Percentiles rank a stretch among this genome's conserved stretches.
phyloP scores from a whole-genome alignment of 345 rosid genomes.

The Carallia brachiata region DNA sequence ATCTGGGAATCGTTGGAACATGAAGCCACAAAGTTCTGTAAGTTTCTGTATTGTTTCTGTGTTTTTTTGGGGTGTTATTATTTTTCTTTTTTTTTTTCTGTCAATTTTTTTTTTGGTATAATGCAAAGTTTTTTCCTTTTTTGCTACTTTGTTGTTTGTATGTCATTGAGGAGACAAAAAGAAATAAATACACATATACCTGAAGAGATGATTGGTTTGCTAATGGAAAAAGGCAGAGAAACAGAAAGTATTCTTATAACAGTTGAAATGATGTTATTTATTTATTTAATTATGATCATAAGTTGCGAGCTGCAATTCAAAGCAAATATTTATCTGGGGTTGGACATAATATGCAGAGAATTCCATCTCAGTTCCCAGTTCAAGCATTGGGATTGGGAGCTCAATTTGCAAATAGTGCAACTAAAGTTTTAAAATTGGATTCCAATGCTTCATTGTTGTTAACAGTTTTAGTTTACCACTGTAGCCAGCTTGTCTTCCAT shows the following conservation, averaged over 20 bases:
- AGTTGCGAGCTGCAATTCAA: neutral
- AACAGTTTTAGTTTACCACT: too few species aligned
- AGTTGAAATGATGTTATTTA: neutral
- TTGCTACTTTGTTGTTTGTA: neutral
- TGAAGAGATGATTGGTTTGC: neutral
- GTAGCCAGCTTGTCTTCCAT: too few species aligned
- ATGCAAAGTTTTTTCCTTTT: neutral
- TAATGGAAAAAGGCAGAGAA: neutral
- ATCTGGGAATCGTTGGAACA: neutral
- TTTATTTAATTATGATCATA: neutral
- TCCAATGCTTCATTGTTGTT: too few species aligned
- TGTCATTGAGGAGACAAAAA: too few species aligned
- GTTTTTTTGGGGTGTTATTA: neutral
- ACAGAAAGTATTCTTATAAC: neutral
- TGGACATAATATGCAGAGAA: too few species aligned
- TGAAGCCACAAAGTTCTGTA: slow-evolving; percentile 13
- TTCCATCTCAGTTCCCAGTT: neutral
- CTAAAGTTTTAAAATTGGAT: too few species aligned
- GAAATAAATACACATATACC: too few species aligned
- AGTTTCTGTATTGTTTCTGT: neutral
- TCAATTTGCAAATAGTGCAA: neutral
- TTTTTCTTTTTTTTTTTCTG: neutral
- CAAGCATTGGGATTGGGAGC: neutral
- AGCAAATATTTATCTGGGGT: too few species aligned
- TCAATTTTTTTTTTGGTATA: neutral